Evolutionary conservation across 495 filamentous ascomycete species (phyloP).

Genomic region (Tirmania nivea): DNA sequence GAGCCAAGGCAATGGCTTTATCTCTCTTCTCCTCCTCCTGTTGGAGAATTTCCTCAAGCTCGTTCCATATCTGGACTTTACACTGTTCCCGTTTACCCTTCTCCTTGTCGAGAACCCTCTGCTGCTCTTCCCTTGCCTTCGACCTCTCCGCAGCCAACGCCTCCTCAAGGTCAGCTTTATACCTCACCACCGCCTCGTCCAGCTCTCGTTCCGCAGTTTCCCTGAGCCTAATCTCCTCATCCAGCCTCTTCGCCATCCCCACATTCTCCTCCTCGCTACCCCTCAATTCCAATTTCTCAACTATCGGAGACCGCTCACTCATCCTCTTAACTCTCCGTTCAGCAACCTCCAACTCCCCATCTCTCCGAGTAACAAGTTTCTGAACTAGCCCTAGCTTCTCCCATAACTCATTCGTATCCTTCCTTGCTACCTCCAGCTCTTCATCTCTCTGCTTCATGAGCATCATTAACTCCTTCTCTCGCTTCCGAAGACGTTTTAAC

Average conservation of each 20-base stretch:
- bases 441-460: conserved; percentile 14
- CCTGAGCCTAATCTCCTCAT: neutral
- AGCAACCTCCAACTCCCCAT: neutral
- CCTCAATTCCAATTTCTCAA: neutral
- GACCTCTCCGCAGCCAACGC: neutral
- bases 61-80: conserved; percentile 3
- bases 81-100: conserved; percentile 7
- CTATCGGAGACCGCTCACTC: neutral
- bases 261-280: conserved; percentile 9
- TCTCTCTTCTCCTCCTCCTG: conserved; percentile 6
- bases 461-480: conserved; percentile 6
- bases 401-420: conserved; percentile 5
- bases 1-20: conserved; percentile 6
- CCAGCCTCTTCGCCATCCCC: neutral
- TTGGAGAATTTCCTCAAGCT: conserved; percentile 4
- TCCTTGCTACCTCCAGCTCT: conserved; percentile 13
- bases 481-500: neutral
- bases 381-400: conserved; percentile 8
- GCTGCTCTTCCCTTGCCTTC: neutral
- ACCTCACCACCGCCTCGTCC: conserved; percentile 3
- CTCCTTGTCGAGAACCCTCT: conserved; percentile 1
- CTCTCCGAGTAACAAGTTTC: conserved; percentile 5
- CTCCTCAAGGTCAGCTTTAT: conserved; percentile 3
- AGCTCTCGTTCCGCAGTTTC: conserved; percentile 2
- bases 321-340: neutral